Base-by-base conservation (phyloP, 2,329 filamentous ascomycete species). In the Thelonectria blattea region DNA sequence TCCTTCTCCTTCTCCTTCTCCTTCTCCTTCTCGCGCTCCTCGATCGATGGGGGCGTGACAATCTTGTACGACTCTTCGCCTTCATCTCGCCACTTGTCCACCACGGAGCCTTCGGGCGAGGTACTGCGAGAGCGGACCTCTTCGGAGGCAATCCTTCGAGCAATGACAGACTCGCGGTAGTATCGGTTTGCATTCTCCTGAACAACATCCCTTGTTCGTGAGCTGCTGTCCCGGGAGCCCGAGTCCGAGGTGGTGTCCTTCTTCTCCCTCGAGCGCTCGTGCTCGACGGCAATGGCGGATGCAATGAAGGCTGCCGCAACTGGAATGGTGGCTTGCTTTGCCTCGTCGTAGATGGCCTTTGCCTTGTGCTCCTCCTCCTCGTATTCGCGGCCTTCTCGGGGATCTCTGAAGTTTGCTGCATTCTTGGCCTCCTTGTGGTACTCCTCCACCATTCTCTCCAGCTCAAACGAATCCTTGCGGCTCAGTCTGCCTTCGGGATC, bases 141-240 rank as follows among this genome's bases (percentile, higher is more conserved):
- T 43, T 87, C 82, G 57, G 81, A 78, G 45, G 78, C 81, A 54
- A 84, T 81, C 69, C 82, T 84, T 12, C 83, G 81, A 8, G 84
- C 84, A 56, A 83, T 78, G 22, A 78, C 78, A 39, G 79, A 78
- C 70, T 86, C 81, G 57, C 85, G 84, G 65, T 88, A 89, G 60
- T 81, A 80, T 57, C 79, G 77, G 68, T 89, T 79, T 30, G 85
- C 86, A 62, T 85, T 81, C 64, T 85, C 84, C 71, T 84, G 83
- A 18, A 88, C 77, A 12, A 71, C 64, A 60, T 86, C 83, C 52
- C 71, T 64, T 58, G 68, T 67, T 58, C 58, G 64, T n/a, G 66
- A 65, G 41, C 71, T 66, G 41, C 71, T 68, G 43, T 74, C 73
- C n/a, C 67, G 70, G n/a, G 76, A 77, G 39, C 68, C 71, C 45